Base-by-base conservation (phyloP, 2,329 filamentous ascomycete genomes). In the Exophiala viscosa region DNA sequence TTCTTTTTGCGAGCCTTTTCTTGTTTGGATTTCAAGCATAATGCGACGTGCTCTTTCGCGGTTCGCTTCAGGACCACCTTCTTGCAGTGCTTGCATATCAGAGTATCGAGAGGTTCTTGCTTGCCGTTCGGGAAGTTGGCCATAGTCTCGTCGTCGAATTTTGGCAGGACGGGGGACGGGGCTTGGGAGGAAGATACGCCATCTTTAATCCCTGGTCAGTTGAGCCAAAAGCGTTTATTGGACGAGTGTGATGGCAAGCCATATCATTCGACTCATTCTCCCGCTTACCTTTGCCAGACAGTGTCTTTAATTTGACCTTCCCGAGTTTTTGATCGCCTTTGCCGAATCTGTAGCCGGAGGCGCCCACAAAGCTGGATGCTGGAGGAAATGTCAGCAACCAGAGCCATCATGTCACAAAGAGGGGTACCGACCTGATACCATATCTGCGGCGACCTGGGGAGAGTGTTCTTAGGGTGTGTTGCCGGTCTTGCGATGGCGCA, bases 41-140 rank as follows among this genome's bases (percentile, higher is more conserved):
- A 83, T 34, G 86, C 85, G 55, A 96, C 89, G 66, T 99, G 92
- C 14, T 82, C 81, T 53, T 86, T 85, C 1, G 88, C 87, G 0
- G 83, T 84, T 31, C 83, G 83, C 63, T 86, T 87, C 11, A 93
- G 76, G 10, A 96, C 82, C 46, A 87, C 87, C 64, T 95, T 91
- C 72, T 93, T 96, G 74, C 92, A 99, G 68, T 95, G 90, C 68
- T 93, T 96, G 79, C 92, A 99, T 61, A 87, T 80, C 45, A 93
- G 84, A 8, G 89, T 80, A 58, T 95, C 89, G 28, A 59, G 53
- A 43, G 45, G 43, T 28, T 55, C 58, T 31, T 48, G 52, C 32
- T 49, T 53, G 57, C 90, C 89, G 42, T 86, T 91, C 3, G 84
- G 78, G 69, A 96, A 96, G 3, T 87, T 87, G 55, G 89, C 84